Evolutionary conservation across 345 rosid species (phyloP).

Genomic region (Geranium brycei): DNA sequence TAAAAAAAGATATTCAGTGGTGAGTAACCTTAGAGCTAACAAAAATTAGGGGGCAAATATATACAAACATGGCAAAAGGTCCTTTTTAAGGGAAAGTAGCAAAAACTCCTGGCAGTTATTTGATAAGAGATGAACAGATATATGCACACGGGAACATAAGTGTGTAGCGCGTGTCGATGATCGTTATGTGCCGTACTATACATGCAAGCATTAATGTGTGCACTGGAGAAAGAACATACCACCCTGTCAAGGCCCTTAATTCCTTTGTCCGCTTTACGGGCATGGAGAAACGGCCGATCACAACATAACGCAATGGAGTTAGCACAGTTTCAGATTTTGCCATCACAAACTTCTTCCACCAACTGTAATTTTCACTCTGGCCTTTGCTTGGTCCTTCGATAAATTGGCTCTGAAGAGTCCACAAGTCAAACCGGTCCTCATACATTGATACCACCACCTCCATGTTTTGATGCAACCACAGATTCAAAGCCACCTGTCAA

Average conservation of each 20-base stretch:
- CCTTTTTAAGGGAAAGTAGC: neutral
- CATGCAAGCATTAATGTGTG: conserved; percentile 7
- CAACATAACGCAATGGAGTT: conserved; percentile 28
- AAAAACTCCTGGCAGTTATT: neutral
- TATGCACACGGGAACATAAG: neutral
- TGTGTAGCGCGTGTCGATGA: too few species aligned
- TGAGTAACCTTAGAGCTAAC: neutral
- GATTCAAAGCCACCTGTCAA: conserved; percentile 65
- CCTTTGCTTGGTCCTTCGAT: conserved; percentile 28
- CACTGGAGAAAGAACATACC: conserved; percentile 39
- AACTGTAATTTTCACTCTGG: conserved; percentile 27
- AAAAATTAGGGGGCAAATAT: neutral
- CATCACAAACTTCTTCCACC: conserved; percentile 53
- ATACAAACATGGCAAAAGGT: neutral
- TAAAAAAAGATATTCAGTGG: conserved; percentile 5
- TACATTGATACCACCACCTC: conserved; percentile 84
- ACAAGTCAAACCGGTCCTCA: conserved; percentile 84
- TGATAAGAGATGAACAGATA: neutral
- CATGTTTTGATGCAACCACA: conserved; percentile 81
- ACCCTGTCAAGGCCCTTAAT: conserved; percentile 70
- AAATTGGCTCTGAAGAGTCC: conserved; percentile 34
- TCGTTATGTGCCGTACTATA: neutral
- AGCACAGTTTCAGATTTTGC: conserved; percentile 25
- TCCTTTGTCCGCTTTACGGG: conserved; percentile 75
- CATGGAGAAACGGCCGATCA: conserved; percentile 43